These are phyloP conservation scores for Isatis lusitanica DNA, from an alignment of 441 rosid species.

Conservation along the genomic window DNA sequence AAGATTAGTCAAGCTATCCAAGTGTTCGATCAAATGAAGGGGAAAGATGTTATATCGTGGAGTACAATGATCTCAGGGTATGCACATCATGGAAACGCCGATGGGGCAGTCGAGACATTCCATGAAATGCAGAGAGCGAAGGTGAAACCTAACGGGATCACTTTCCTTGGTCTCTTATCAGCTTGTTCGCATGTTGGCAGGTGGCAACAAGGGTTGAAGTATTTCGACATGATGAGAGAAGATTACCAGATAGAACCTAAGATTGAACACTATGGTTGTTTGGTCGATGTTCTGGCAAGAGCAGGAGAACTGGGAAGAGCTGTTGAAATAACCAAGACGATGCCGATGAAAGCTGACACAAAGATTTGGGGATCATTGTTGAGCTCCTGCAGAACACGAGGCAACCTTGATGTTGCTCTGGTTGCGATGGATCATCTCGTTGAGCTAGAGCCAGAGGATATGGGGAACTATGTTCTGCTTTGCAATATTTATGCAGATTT, in stretches of 20 bases:
- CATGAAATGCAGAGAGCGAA: conserved; percentile 43
- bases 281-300: conserved; percentile 59
- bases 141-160: conserved; percentile 51
- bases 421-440: conserved; percentile 51
- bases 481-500: conserved; percentile 58
- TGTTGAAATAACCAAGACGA: conserved; percentile 39
- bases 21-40: conserved; percentile 41
- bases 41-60: conserved; percentile 62
- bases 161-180: conserved; percentile 55
- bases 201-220: conserved; percentile 48
- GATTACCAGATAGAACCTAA: conserved; percentile 44
- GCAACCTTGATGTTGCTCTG: conserved; percentile 52
- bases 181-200: conserved; percentile 69
- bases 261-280: conserved; percentile 58
- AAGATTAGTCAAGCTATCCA: conserved; percentile 43
- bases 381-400: conserved; percentile 50
- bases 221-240: conserved; percentile 49
- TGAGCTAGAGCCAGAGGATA: conserved; percentile 57
- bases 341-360: conserved; percentile 59
- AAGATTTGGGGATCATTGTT: conserved; percentile 62
- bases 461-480: conserved; percentile 54
- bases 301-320: conserved; percentile 46
- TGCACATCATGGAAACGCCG: conserved; percentile 57
- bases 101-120: conserved; percentile 41
- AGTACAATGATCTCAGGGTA: conserved; percentile 64